These are phyloP conservation scores for Hamigera avellanea DNA, from an alignment of 495 filamentous ascomycete species.

Conservation along the genomic window DNA sequence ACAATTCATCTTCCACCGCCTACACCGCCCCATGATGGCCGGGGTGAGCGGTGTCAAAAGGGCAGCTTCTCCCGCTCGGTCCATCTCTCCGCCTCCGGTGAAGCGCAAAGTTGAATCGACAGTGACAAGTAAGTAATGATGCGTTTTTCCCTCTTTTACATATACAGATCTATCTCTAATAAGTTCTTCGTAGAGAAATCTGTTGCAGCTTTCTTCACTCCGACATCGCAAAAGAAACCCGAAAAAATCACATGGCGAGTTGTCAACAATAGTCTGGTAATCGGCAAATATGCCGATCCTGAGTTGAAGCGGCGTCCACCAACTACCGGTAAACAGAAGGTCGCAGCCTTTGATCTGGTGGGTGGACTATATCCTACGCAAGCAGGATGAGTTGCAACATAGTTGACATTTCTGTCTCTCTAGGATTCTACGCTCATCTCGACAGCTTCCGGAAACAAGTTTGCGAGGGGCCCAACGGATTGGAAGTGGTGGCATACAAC, in stretches of 20 bases:
- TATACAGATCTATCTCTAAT: background rate
- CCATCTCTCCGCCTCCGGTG: slow-evolving; percentile 35
- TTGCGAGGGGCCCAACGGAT: slow-evolving; percentile 56
- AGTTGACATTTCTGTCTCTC: slow-evolving; percentile 1
- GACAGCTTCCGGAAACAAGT: slow-evolving; percentile 69
- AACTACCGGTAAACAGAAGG: slow-evolving; percentile 35
- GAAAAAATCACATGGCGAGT: slow-evolving; percentile 65
- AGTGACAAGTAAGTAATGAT: slow-evolving; percentile 49
- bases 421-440: slow-evolving; percentile 83
- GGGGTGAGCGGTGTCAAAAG: slow-evolving; percentile 22
- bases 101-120: slow-evolving; percentile 54
- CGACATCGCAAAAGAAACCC: slow-evolving; percentile 72
- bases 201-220: slow-evolving; percentile 81
- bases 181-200: slow-evolving; percentile 39
- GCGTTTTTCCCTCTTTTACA: background rate
- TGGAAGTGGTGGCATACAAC: slow-evolving; percentile 90
- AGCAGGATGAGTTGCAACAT: background rate
- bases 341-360: slow-evolving; percentile 90
- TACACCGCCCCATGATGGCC: slow-evolving; percentile 19
- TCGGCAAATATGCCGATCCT: slow-evolving; percentile 52
- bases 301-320: slow-evolving; percentile 5
- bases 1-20: slow-evolving; percentile 5
- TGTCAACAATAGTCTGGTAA: slow-evolving; percentile 56
- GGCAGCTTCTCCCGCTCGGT: slow-evolving; percentile 19
- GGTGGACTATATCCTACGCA: slow-evolving; percentile 11